Evolutionary conservation across 768 basidiomycete species (phyloP), one percentile per base, ranked within the genome.

Genomic region (Lactarius vividus): DNA sequence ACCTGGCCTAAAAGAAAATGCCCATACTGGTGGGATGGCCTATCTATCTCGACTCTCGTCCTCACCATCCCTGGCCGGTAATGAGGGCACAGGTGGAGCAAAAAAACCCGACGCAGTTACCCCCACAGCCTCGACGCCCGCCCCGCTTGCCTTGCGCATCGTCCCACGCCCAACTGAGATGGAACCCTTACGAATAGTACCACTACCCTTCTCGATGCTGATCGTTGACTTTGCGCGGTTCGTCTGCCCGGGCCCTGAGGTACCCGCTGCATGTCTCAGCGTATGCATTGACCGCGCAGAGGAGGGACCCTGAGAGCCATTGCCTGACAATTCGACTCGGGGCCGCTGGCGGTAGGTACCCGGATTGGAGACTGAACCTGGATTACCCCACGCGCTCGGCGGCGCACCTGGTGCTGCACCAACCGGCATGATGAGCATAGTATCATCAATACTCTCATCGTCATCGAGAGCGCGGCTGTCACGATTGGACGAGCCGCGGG

Each of bases 81-180:
- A 9, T 10, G 63, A 44, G 23, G 65, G 65, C 13, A 58, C 56
- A 23, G 62, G 65, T 42, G 68, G 79, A 15, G 81, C 78, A 74
- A 94, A 94, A 73, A 93, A 93, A 0, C 92, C 92, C 26, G 81
- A 81, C 39, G 90, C 92, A 37, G 88, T 91, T 55, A 94, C 80
- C 20, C 91, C 82, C 54, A 88, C 74, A 31, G 91, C 88, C 77
- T 90, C 88, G 63, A 93, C 92, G 35, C 84, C 88, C 26, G 89
- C 85, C 18, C 88, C 92, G 60, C 82, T 80, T 53, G 83, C 76
- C 78, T 91, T 92, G 66, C 76, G 72, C 72, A 78, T 82, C 67
- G 85, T 85, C 23, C 84, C 87, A 42, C 85, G 77, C 61, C 89
- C 88, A 63, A 91, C 74, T 16, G 85, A 78, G 66, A 90, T 87